Evolutionary conservation across 768 basidiomycete genomes (phyloP).

Genomic region (Suillus alpinus): DNA sequence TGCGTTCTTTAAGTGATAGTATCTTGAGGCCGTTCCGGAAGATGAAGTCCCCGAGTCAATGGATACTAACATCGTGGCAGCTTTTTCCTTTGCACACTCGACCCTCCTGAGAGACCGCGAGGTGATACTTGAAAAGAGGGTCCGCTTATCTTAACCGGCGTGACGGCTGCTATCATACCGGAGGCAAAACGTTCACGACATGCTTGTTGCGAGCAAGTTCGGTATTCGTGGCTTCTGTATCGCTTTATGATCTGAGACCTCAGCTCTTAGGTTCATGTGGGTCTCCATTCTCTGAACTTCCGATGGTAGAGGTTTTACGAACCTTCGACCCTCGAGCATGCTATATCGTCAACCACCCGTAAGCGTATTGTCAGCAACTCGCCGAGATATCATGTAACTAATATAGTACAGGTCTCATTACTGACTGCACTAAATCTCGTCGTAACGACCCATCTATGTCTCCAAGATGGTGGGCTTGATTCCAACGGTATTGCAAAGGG

Average conservation of each 20-base stretch:
- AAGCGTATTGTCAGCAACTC: background rate
- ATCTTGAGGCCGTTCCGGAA: background rate
- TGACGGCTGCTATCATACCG: no score
- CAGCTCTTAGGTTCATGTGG: background rate
- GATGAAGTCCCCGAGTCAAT: background rate
- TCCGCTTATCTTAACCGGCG: background rate
- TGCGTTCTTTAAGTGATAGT: background rate
- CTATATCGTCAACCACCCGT: background rate
- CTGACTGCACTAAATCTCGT: background rate
- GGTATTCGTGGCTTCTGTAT: no score
- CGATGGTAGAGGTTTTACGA: background rate
- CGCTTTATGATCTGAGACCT: background rate
- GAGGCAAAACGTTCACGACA: no score
- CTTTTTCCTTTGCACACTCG: background rate
- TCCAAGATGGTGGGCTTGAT: background rate
- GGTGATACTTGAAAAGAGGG: background rate
- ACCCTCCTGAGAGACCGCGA: background rate
- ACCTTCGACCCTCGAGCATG: background rate
- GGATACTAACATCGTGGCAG: background rate
- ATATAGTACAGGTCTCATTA: background rate
- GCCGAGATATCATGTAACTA: background rate
- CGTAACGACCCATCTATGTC: background rate
- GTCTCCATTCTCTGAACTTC: background rate
- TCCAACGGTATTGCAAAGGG: background rate
- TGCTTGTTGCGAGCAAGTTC: no score